These are phyloP conservation scores for Carex littledalei DNA, from an alignment of 176 grass and related monocot genomes.

Conservation along the genomic window DNA sequence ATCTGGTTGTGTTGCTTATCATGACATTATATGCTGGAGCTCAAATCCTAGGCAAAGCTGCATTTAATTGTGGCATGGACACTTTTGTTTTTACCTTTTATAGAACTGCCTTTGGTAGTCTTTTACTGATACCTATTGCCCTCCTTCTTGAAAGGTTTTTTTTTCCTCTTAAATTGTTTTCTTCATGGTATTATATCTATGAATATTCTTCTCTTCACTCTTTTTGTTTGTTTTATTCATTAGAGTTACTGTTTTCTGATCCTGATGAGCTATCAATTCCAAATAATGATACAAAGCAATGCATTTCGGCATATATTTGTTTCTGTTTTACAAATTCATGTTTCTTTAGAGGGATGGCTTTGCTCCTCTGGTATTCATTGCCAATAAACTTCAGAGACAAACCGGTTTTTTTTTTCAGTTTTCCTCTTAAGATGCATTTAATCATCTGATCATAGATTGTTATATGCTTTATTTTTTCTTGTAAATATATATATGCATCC, in stretches of 20 bases:
- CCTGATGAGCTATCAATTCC: neutral
- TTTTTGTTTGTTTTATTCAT: neutral
- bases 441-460: neutral
- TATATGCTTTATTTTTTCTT: neutral
- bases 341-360: neutral
- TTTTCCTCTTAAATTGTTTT: neutral
- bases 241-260: neutral
- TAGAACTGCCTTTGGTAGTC: conserved; percentile 43
- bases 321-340: neutral
- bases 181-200: neutral
- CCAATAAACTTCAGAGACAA: neutral
- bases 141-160: conserved; percentile 47
- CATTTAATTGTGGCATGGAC: conserved; percentile 56
- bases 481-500: neutral
- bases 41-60: conserved; percentile 58
- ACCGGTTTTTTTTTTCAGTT: neutral
- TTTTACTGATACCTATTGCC: conserved; percentile 47
- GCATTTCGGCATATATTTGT: neutral
- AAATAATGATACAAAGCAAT: neutral
- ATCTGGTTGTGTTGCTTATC: conserved; percentile 44
- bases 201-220: neutral
- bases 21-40: conserved; percentile 53
- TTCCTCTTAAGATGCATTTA: neutral
- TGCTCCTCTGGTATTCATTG: neutral
- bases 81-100: conserved; percentile 69